Percentiles rank a stretch among this genome's conserved stretches.
These are phyloP conservation scores for Diutina sp. DNA, from an alignment of 1,139 yeast genomes.

Conservation along the genomic window DNA sequence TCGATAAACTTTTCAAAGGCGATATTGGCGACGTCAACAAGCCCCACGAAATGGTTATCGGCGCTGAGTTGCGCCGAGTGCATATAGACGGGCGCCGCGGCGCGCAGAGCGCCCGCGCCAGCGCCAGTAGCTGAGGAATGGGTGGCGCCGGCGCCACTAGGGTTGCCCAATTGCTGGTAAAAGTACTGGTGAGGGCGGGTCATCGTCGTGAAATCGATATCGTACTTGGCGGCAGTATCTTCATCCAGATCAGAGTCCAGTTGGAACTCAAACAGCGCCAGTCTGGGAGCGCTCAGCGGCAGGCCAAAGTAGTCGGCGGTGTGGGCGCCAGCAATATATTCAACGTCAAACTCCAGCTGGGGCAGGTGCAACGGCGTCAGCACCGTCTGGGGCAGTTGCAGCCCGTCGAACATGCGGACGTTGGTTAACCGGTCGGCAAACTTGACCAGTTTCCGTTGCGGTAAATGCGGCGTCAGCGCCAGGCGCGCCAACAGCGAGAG, in stretches of 20 bases:
- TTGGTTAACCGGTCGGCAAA: slow-evolving; percentile 2
- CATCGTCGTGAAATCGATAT: neutral
- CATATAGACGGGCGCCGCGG: neutral
- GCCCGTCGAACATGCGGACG: slow-evolving; percentile 1
- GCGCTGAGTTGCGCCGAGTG: neutral
- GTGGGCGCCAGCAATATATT: neutral
- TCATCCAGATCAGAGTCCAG: neutral
- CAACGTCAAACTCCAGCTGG: slow-evolving; percentile 1
- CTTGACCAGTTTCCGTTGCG: neutral
- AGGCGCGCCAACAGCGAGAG: neutral
- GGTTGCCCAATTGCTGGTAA: neutral
- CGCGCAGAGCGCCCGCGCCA: neutral
- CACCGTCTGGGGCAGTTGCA: neutral
- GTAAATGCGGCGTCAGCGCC: neutral
- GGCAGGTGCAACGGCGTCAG: slow-evolving; percentile 1
- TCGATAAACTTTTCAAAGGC: neutral
- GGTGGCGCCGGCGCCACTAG: neutral
- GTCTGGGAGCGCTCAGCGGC: neutral
- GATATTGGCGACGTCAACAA: neutral
- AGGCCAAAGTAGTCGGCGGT: neutral
- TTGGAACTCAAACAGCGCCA: neutral
- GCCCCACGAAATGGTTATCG: neutral
- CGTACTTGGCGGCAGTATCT: neutral
- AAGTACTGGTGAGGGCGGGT: slow-evolving; percentile 1
- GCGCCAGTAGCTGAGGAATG: neutral